Percentiles rank a stretch among this genome's conserved stretches.
phyloP scores from a whole-genome alignment of 2,329 filamentous ascomycete genomes.

The Trichophyton benhamiae region DNA sequence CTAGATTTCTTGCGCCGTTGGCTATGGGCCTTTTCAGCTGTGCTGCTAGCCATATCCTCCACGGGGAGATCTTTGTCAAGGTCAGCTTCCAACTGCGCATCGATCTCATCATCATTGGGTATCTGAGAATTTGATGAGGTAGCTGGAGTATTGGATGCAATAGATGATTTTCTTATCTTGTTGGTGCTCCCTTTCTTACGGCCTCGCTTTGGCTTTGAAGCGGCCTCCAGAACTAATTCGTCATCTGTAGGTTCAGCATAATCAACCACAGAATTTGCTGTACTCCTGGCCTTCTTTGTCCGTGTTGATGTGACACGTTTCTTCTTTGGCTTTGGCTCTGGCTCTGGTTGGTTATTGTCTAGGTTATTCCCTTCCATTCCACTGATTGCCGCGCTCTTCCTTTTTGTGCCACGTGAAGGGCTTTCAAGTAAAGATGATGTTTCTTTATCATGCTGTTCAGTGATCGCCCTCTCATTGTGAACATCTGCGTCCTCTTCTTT shows the following conservation, averaged over 20 bases:
- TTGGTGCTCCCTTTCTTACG: conserved; percentile 28
- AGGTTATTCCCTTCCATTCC: conserved; percentile 16
- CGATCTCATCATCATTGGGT: conserved; percentile 53
- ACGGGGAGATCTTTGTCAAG: conserved; percentile 33
- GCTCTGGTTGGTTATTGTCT: conserved; percentile 15
- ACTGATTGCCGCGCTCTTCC: conserved; percentile 46
- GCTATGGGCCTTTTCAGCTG: background rate
- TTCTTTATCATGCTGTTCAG: conserved; percentile 14
- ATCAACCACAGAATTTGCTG: background rate
- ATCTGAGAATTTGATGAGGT: conserved; percentile 34
- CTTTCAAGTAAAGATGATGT: background rate
- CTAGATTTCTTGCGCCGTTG: conserved; percentile 15
- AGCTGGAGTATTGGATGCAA: conserved; percentile 40
- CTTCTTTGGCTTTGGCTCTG: conserved; percentile 39
- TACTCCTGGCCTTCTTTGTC: conserved; percentile 36
- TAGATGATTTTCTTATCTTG: conserved; percentile 34
- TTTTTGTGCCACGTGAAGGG: conserved; percentile 43
- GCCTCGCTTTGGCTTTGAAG: conserved; percentile 30
- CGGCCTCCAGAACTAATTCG: conserved; percentile 1
- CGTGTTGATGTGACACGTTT: conserved; percentile 45
- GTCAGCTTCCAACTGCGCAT: conserved; percentile 53
- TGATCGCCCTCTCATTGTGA: conserved; percentile 18
- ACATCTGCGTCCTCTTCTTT: conserved; percentile 33
- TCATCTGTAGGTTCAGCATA: conserved; percentile 19
- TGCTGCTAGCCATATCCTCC: background rate